Conservation (phyloP, 495 filamentous ascomycete species). For the Bombardia bombarda region DNA sequence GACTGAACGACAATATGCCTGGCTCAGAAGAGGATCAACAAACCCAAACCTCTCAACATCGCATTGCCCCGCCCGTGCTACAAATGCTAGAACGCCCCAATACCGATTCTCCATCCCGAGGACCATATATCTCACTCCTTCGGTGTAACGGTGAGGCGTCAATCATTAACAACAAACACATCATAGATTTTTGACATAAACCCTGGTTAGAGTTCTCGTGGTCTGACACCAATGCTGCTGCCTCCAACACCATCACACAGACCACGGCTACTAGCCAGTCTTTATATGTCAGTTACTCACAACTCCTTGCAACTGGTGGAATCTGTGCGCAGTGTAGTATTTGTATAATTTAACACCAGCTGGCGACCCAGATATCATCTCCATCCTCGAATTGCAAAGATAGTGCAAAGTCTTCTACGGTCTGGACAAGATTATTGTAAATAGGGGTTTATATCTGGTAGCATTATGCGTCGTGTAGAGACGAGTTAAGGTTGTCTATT, state of each 20-base stretch:
- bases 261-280: not conserved
- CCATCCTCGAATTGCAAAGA: no score
- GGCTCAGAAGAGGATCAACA: not conserved
- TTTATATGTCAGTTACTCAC: not conserved
- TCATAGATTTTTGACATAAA: not conserved
- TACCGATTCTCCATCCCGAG: not conserved
- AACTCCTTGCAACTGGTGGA: no score
- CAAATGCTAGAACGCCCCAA: constrained; percentile 4
- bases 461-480: no score
- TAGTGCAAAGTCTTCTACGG: no score
- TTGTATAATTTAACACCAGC: no score
- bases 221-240: not conserved
- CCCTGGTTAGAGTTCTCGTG: constrained; percentile 2
- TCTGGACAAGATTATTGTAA: no score
- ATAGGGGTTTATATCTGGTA: no score
- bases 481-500: no score
- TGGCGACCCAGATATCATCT: no score
- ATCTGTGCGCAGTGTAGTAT: no score
- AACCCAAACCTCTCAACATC: not conserved
- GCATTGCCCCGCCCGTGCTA: not conserved
- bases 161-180: no score
- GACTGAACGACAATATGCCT: no score
- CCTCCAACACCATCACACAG: not conserved
- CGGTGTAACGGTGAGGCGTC: constrained; percentile 14
- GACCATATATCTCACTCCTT: constrained; percentile 13